Evolutionary conservation across 805 yeast species (phyloP), one percentile per base, ranked within the genome.

Genomic region (Kockiozyma suomiensis): DNA sequence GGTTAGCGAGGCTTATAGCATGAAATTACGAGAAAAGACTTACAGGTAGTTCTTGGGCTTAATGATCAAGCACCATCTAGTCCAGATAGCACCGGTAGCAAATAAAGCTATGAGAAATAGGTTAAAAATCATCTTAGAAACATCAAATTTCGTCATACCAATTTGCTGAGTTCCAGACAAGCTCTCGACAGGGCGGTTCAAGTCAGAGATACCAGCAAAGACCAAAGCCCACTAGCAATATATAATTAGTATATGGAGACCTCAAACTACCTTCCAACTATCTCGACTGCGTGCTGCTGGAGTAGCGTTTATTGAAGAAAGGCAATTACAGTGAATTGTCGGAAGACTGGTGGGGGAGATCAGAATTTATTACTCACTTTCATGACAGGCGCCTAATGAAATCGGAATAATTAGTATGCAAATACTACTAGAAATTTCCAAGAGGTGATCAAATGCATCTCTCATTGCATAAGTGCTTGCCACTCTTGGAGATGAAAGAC

Each of bases 31-130:
- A 40, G 1, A n/a, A 41, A 13, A 13, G 17, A 37, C 64, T 15
- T 52, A 60, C 62, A 94, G 78, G 68, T 81, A 80, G 76, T 93
- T 93, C 76, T 87, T 86, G 43, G 99, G 99, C 66, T 79, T 84
- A 72, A 93, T 93, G 65, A 92, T 94, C 76, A 92, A 83, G 15
- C 97, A 91, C 98, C 98, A 93, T 75, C 99, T 85, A 37, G 99
- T 93, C 99, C 99, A 93, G 69, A 93, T 90, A 55, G 84, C 84
- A 56, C 97, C 99, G 1, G 99, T 93, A 49, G 92, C 91, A 69
- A 88, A 81, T 59, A 93, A 80, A 1, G 98, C 96, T 56, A 42
- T 37, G 38, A 13, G 26, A 25, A 71, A 62, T 30, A 25, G 17
- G 10, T 19, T 23, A 30, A 25, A 4, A 23, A 41, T 52, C 8